Evolutionary conservation across 371 early-diverging fungal genomes (phyloP).

Genomic region (Haplosporangium sp.): DNA sequence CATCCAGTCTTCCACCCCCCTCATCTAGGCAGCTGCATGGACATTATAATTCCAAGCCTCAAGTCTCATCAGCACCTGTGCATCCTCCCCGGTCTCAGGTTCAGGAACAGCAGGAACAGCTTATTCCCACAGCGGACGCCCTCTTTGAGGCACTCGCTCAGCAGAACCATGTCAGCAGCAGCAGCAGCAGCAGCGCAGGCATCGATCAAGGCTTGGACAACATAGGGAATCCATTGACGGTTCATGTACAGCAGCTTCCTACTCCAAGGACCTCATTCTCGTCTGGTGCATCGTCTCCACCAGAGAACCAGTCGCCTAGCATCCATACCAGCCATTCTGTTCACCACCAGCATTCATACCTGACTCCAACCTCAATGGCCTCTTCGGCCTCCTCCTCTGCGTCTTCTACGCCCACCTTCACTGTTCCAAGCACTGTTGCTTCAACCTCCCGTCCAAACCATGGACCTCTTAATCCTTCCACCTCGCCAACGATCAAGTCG

Average conservation of each 20-base stretch:
- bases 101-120: constrained; percentile 4
- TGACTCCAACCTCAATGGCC: constrained; percentile 17
- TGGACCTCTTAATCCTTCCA: not conserved
- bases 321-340: constrained; percentile 14
- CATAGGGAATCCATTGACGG: constrained; percentile 33
- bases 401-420: constrained; percentile 18
- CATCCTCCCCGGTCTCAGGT: not conserved
- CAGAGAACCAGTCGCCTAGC: constrained; percentile 46
- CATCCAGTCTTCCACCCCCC: constrained; percentile 12
- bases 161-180: constrained; percentile 3
- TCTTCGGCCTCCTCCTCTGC: constrained; percentile 19
- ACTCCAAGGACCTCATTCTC: constrained; percentile 55
- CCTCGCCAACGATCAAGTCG: constrained; percentile 19
- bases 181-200: not conserved
- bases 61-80: not conserved
- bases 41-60: constrained; percentile 10
- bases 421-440: constrained; percentile 51
- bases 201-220: constrained; percentile 6
- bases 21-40: constrained; percentile 1
- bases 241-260: constrained; percentile 50
- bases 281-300: constrained; percentile 47
- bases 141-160: constrained; percentile 36
- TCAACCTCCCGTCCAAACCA: constrained; percentile 9
- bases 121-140: constrained; percentile 36
- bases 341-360: constrained; percentile 13